Evolutionary conservation across 305 asterid genomes (phyloP).

Genomic region (Fraxinus platypoda): DNA sequence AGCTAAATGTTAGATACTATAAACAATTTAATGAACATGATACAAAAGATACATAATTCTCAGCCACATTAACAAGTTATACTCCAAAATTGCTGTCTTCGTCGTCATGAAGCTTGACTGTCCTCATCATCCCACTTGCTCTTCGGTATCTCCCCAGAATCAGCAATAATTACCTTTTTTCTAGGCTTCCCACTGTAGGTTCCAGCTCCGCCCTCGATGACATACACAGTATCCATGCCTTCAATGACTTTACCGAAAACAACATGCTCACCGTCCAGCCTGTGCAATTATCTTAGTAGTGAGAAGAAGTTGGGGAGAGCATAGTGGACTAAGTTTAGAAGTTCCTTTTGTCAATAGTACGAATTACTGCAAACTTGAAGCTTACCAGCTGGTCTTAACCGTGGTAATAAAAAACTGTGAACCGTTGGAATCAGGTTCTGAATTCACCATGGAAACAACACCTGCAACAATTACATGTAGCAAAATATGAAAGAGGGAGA

Average conservation of each 20-base stretch:
- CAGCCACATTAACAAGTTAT: conserved; percentile 3
- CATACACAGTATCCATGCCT: conserved; percentile 89
- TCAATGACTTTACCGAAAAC: conserved; percentile 81
- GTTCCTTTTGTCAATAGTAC: neutral
- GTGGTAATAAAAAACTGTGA: conserved; percentile 92
- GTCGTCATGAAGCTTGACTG: conserved; percentile 26
- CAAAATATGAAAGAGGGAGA: neutral
- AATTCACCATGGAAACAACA: conserved; percentile 75
- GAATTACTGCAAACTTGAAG: neutral
- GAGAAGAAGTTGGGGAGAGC: neutral
- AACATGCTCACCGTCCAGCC: conserved; percentile 96
- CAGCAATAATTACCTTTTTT: conserved; percentile 71
- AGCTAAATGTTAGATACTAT: conserved; percentile 5
- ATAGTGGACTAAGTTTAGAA: neutral
- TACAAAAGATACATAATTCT: neutral
- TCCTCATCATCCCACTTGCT: conserved; percentile 76
- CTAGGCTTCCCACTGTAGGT: conserved; percentile 91
- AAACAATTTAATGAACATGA: conserved; percentile 16
- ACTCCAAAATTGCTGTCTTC: conserved; percentile 17
- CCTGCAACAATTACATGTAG: conserved; percentile 44
- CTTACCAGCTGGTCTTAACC: conserved; percentile 84
- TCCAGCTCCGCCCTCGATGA: conserved; percentile 94
- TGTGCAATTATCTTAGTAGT: conserved; percentile 22
- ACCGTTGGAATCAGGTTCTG: conserved; percentile 87
- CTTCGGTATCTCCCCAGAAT: conserved; percentile 90